Percentiles rank a stretch among this genome's conserved stretches.
These are phyloP conservation scores for Aristolochia contorta DNA, from an alignment of 164 flowering plant genomes.

Conservation along the genomic window DNA sequence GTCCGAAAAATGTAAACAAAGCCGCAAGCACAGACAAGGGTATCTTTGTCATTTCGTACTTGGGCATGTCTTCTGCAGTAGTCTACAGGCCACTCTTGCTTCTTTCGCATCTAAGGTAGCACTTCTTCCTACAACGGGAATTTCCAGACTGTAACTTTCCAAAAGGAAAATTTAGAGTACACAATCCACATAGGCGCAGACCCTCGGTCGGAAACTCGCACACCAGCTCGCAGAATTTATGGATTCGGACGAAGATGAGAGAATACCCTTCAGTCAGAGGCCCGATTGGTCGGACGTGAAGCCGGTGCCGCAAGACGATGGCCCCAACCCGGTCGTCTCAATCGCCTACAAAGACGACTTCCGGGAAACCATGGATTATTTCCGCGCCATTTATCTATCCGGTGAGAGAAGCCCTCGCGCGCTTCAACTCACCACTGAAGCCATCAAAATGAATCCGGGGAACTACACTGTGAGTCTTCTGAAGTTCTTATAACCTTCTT, in stretches of 20 bases:
- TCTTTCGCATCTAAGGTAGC: too few relatives aligned
- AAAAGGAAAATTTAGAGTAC: too few relatives aligned
- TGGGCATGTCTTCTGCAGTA: too few relatives aligned
- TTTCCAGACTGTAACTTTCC: too few relatives aligned
- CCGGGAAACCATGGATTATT: constrained; percentile 79
- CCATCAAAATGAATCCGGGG: constrained; percentile 59
- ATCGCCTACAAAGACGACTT: constrained; percentile 75
- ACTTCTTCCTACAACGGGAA: too few relatives aligned
- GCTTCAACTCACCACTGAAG: constrained; percentile 56
- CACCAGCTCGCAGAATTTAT: too few relatives aligned
- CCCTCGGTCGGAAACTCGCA: too few relatives aligned
- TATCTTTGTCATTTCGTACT: too few relatives aligned
- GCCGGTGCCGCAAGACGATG: constrained; percentile 83
- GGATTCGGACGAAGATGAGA: constrained; percentile 15
- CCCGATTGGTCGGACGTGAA: constrained; percentile 71
- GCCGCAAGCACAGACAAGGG: not conserved
- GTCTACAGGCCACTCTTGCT: too few relatives aligned
- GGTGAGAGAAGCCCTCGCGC: constrained; percentile 70
- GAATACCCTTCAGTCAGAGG: constrained; percentile 39
- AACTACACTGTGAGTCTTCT: constrained; percentile 61
- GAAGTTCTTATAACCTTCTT: not conserved
- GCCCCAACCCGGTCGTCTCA: constrained; percentile 83
- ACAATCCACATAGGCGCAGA: too few relatives aligned
- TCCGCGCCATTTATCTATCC: constrained; percentile 66
- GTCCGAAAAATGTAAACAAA: too few relatives aligned